These are phyloP conservation scores for Saturnispora halmiae DNA, from an alignment of 805 yeast species.

Conservation along the genomic window DNA sequence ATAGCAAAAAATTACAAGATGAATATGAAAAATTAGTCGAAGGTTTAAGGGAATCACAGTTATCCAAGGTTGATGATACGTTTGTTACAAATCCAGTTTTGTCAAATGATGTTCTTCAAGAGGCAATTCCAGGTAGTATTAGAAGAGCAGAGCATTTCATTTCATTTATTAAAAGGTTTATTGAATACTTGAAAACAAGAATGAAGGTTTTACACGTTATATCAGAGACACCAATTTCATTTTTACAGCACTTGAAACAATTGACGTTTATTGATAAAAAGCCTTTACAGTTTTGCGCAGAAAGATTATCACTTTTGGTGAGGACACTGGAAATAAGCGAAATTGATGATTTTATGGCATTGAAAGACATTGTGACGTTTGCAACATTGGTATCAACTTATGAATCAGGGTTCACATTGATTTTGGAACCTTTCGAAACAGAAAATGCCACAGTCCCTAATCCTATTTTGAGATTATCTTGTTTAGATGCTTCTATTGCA, in stretches of 20 bases:
- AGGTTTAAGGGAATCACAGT: conserved; percentile 78
- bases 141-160: conserved; percentile 96
- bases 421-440: conserved; percentile 91
- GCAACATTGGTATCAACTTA: conserved; percentile 94
- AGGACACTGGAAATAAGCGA: conserved; percentile 81
- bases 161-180: conserved; percentile 83
- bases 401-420: conserved; percentile 84
- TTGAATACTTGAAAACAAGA: conserved; percentile 90
- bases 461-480: conserved; percentile 86
- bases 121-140: conserved; percentile 96
- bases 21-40: conserved; percentile 89
- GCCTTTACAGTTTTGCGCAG: conserved; percentile 88
- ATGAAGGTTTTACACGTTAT: conserved; percentile 97
- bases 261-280: conserved; percentile 86
- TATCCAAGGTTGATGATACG: conserved; percentile 46
- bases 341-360: conserved; percentile 84
- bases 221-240: conserved; percentile 94
- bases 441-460: conserved; percentile 93
- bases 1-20: conserved; percentile 73
- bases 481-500: conserved; percentile 96
- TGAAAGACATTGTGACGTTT: conserved; percentile 93
- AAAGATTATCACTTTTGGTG: conserved; percentile 78
- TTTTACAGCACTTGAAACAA: conserved; percentile 86
- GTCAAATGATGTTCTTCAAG: conserved; percentile 76
- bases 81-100: conserved; percentile 84